phyloP scores from a whole-genome alignment of 306 rosid genomes.

The Cucurbita pepo region DNA sequence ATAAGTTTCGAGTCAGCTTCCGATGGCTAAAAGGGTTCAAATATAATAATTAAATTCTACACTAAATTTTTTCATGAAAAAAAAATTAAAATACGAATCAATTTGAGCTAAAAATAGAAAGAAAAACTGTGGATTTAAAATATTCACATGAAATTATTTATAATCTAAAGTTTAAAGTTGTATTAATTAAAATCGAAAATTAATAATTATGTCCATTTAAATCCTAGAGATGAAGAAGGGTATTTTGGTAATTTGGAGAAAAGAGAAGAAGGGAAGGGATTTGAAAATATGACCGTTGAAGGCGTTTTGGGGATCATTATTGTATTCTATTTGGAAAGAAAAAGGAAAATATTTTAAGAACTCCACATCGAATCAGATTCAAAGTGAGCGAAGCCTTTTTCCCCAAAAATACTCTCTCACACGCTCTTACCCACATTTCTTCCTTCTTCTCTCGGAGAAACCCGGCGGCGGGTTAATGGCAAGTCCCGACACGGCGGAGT shows the following conservation, averaged over 20 bases:
- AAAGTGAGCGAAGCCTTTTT: conserved; percentile 1
- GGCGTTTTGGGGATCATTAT: conserved; percentile 5
- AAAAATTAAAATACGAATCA: too few relatives aligned
- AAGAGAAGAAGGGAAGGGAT: not conserved
- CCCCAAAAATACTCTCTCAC: not conserved
- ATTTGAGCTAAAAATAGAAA: too few relatives aligned
- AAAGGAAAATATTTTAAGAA: not conserved
- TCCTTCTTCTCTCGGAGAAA: conserved; percentile 11
- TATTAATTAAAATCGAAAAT: too few relatives aligned
- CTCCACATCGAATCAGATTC: conserved; percentile 22
- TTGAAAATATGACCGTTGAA: conserved; percentile 46
- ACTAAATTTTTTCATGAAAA: too few relatives aligned
- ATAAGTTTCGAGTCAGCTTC: too few relatives aligned
- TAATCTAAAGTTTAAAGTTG: too few relatives aligned
- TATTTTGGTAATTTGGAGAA: not conserved
- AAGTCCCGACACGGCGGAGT: conserved; percentile 3
- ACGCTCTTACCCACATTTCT: not conserved
- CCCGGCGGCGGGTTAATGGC: conserved; percentile 24
- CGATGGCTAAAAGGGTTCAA: too few relatives aligned
- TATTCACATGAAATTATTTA: not conserved
- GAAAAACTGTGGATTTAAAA: not conserved
- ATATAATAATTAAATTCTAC: too few relatives aligned
- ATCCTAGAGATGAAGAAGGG: not conserved
- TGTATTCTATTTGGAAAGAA: not conserved
- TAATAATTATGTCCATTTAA: too few relatives aligned